Evolutionary conservation across 1,139 yeast species (phyloP).

Genomic region (Kurtzmaniella quercitrusa): DNA sequence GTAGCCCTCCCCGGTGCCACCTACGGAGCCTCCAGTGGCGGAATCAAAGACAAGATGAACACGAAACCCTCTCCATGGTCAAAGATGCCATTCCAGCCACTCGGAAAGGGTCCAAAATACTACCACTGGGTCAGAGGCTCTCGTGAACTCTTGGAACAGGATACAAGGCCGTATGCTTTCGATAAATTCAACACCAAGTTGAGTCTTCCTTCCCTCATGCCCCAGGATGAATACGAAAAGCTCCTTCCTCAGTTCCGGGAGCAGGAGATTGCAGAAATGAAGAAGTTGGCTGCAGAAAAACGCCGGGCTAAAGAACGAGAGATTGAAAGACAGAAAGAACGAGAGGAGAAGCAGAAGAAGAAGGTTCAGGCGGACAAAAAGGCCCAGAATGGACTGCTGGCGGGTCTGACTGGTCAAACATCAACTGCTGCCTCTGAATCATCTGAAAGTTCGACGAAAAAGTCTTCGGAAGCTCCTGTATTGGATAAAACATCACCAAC

Average conservation of each 20-base stretch:
- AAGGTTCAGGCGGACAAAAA: constrained; percentile 4
- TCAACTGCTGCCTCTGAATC: not conserved
- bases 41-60: constrained; percentile 61
- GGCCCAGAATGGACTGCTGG: not conserved
- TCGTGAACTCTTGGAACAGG: constrained; percentile 42
- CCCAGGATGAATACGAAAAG: constrained; percentile 57
- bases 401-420: not conserved
- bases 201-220: constrained; percentile 65
- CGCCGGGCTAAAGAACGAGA: constrained; percentile 16
- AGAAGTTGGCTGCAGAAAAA: constrained; percentile 10
- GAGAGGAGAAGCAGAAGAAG: constrained; percentile 11
- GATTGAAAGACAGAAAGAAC: constrained; percentile 18
- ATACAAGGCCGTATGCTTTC: constrained; percentile 60
- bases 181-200: constrained; percentile 70
- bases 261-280: constrained; percentile 17
- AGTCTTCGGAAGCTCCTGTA: not conserved
- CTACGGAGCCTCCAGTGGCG: constrained; percentile 17
- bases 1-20: constrained; percentile 51
- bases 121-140: constrained; percentile 90
- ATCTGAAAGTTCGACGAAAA: not conserved
- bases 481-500: not conserved
- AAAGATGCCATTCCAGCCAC: constrained; percentile 53
- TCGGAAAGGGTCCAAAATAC: constrained; percentile 46
- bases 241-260: constrained; percentile 42
- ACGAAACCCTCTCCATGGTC: constrained; percentile 84